Conservation (phyloP, 2,329 filamentous ascomycete genomes). For the Mycosphaerelloides madeirae region DNA sequence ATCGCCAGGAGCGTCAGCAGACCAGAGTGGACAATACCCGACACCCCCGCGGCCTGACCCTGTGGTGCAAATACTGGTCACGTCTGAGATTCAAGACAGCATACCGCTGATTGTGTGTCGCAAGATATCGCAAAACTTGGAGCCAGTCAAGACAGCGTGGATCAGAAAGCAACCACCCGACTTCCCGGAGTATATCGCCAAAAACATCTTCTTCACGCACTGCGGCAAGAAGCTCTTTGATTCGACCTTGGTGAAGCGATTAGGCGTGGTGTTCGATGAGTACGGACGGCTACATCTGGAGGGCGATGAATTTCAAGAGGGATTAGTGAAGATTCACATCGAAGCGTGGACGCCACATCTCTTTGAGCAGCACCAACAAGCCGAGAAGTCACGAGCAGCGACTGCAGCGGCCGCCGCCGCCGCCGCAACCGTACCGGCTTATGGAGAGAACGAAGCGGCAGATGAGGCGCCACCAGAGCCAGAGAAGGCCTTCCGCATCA, state of each 20-base stretch:
- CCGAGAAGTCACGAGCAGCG: conserved; percentile 34
- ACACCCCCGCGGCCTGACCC: conserved; percentile 39
- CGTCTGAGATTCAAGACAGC: conserved; percentile 59
- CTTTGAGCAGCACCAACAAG: conserved; percentile 47
- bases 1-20: conserved; percentile 2
- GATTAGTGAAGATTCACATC: conserved; percentile 62
- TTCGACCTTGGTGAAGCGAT: conserved; percentile 64
- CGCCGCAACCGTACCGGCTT: too few species aligned
- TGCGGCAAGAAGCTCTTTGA: conserved; percentile 67
- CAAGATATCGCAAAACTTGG: conserved; percentile 62
- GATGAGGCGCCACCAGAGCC: conserved; percentile 13
- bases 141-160: conserved; percentile 66
- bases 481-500: conserved; percentile 38
- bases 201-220: conserved; percentile 73
- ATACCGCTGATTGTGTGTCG: conserved; percentile 60
- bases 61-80: conserved; percentile 61
- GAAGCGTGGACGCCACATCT: conserved; percentile 70
- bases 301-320: conserved; percentile 46
- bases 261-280: conserved; percentile 55
- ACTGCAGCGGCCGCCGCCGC: conserved; percentile 1
- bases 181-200: conserved; percentile 30
- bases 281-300: conserved; percentile 37
- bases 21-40: conserved; percentile 3
- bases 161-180: conserved; percentile 55
- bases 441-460: conserved; percentile 7